Evolutionary conservation across 148 eudicot species (phyloP), one percentile per base, ranked within the genome.

Genomic region (Rhododendron kiyosumense): DNA sequence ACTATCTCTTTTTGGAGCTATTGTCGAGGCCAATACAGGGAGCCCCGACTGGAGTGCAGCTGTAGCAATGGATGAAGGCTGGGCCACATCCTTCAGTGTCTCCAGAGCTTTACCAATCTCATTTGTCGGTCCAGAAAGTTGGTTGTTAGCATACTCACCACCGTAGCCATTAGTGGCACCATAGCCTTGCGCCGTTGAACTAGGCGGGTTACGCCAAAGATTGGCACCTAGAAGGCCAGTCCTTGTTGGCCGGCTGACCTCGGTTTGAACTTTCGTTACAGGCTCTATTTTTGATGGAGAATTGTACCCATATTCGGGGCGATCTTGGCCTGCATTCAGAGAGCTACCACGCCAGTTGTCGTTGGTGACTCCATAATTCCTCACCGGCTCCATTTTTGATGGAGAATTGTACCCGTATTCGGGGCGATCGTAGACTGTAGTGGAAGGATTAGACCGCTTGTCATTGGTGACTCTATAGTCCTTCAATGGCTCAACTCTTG

Each of bases 381-480:
- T 43, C 13, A 22, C 11, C 2, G 45, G 20, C 61, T 54, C 61
- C 61, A 54, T 54, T 54, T 54, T 14, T 54, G 59, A 3, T 13
- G 22, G 59, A 54, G 59, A 54, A 54, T 54, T 54, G 22, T 54
- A 17, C 10, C 69, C 26, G 2, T 61, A 61, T 24, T 63, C 71
- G 3, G 28, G 15, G 24, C 79, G 79, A 45, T 81, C 86, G 45
- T 73, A 61, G 14, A 20, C 38, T 30, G 77, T 87, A 74, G 78
- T 90, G 24, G 86, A 43, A 38, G 85, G 43, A 75, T 49, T 83
- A 15, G 38, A 51, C 85, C 86, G 8, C 69, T 74, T 51, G 83
- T 51, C 67, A 73, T 63, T 46, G 12, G 79, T 71, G 54, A 48
- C 59, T 61, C 85, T 79, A 43, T 83, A 79, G 5, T 48, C 59